These are phyloP conservation scores for Saccharum officinarum DNA, from an alignment of 176 grass and related monocot genomes.

Conservation along the genomic window DNA sequence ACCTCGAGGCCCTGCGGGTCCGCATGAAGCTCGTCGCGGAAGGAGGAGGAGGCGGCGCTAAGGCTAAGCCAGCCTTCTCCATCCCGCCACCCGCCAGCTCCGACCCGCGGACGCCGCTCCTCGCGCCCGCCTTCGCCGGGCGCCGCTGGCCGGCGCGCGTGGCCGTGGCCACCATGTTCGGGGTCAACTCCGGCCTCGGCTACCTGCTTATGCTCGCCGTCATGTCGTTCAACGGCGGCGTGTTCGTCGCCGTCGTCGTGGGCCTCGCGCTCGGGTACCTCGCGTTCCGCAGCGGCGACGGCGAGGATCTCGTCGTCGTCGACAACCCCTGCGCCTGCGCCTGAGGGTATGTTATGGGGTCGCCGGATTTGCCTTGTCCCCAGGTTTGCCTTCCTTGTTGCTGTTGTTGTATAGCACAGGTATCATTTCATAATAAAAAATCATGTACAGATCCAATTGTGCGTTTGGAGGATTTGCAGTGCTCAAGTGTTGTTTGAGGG, in stretches of 20 bases:
- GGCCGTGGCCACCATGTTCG: conserved; percentile 56
- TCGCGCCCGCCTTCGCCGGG: neutral
- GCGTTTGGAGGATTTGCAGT: conserved; percentile 29
- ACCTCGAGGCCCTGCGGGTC: conserved; percentile 88
- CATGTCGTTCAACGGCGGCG: conserved; percentile 97
- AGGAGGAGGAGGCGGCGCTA: conserved; percentile 15
- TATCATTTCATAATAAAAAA: conserved; percentile 4
- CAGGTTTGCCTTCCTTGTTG: neutral
- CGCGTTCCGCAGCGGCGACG: conserved; percentile 72
- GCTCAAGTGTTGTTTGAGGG: neutral
- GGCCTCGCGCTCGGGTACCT: conserved; percentile 82
- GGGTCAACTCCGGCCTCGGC: conserved; percentile 76
- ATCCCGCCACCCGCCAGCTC: conserved; percentile 36
- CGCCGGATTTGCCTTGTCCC: neutral
- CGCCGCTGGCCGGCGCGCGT: conserved; percentile 22
- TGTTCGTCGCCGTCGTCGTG: conserved; percentile 72
- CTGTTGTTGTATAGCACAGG: conserved; percentile 38
- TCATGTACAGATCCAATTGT: conserved; percentile 40
- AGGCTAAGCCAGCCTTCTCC: conserved; percentile 12
- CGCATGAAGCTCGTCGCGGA: conserved; percentile 55
- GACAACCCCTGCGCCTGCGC: conserved; percentile 95
- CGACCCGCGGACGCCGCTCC: conserved; percentile 47
- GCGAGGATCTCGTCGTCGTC: conserved; percentile 58
- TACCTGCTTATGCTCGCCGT: conserved; percentile 97
- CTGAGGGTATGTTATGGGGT: conserved; percentile 15